phyloP scores from a whole-genome alignment of 768 basidiomycete species.

The Kwoniella mangroviensis region DNA sequence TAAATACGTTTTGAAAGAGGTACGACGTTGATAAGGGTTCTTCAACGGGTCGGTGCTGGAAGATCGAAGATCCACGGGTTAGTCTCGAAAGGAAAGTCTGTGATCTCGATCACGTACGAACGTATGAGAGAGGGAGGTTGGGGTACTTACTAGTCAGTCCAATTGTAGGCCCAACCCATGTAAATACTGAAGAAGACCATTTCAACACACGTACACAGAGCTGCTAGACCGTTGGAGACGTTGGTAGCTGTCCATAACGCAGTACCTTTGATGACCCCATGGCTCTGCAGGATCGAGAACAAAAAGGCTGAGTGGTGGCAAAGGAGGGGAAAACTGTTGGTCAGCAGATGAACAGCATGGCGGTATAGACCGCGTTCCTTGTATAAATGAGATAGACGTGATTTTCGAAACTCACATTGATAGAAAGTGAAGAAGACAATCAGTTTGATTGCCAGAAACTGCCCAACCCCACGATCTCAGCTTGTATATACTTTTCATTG shows the following conservation, averaged over 20 bases:
- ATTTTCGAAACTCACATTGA: constrained; percentile 67
- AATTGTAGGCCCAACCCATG: constrained; percentile 75
- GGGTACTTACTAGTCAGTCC: constrained; percentile 66
- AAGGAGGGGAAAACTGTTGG: neutral
- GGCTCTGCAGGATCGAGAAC: constrained; percentile 68
- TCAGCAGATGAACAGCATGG: neutral
- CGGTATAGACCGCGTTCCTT: neutral
- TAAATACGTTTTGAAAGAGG: constrained; percentile 37
- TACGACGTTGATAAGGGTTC: constrained; percentile 33
- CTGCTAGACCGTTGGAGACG: constrained; percentile 80
- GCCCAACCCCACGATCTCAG: neutral
- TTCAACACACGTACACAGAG: constrained; percentile 82
- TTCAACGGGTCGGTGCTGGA: constrained; percentile 24
- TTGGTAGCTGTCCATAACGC: constrained; percentile 82
- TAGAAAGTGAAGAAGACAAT: constrained; percentile 88
- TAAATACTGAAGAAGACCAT: constrained; percentile 58
- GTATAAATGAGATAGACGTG: constrained; percentile 59
- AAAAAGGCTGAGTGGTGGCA: constrained; percentile 49
- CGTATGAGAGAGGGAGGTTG: neutral
- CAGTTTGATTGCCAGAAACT: constrained; percentile 77
- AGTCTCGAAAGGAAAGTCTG: too few relatives aligned
- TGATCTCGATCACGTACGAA: too few relatives aligned
- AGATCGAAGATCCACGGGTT: too few relatives aligned
- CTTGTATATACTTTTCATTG: neutral
- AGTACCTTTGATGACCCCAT: constrained; percentile 74